Conservation (phyloP, 2,329 filamentous ascomycete species). For the Xylaria sp. region DNA sequence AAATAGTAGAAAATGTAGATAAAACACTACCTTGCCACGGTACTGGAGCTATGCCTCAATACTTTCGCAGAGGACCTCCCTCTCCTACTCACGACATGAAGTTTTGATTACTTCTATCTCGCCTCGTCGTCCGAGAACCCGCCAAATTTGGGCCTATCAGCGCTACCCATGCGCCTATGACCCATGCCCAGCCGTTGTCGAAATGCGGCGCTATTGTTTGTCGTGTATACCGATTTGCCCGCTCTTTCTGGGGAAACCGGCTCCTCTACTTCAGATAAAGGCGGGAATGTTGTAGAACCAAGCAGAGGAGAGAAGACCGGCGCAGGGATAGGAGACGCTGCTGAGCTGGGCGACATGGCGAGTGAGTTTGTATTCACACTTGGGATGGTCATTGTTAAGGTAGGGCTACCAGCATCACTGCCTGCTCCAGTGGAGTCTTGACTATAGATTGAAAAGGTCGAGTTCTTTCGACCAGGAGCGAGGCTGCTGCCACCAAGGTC, state of each 20-base stretch:
- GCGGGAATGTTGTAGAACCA: slow-evolving; percentile 43
- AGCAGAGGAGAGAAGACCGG: slow-evolving; percentile 35
- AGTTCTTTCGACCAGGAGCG: slow-evolving; percentile 54
- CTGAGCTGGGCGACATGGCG: slow-evolving; percentile 31
- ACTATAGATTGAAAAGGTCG: slow-evolving; percentile 55
- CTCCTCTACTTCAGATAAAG: slow-evolving; percentile 49
- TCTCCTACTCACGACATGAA: slow-evolving; percentile 67
- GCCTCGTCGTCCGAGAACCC: slow-evolving; percentile 73
- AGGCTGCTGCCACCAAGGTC: slow-evolving; percentile 32
- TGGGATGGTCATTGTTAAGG: slow-evolving; percentile 51
- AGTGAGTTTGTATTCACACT: slow-evolving; percentile 32
- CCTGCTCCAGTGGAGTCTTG: slow-evolving; percentile 52
- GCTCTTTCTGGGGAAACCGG: slow-evolving; percentile 19
- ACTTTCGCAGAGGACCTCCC: slow-evolving; percentile 44
- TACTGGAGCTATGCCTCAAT: not conserved
- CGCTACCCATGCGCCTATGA: slow-evolving; percentile 52
- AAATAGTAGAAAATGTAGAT: not conserved
- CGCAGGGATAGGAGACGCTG: slow-evolving; percentile 32
- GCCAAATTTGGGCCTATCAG: slow-evolving; percentile 66
- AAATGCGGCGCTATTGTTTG: slow-evolving; percentile 31
- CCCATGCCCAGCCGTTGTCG: slow-evolving; percentile 45
- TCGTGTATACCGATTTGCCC: slow-evolving; percentile 13
- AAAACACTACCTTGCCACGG: not conserved
- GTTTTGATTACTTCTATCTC: slow-evolving; percentile 67
- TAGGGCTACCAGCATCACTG: slow-evolving; percentile 57